Evolutionary conservation across 805 yeast species (phyloP).

Genomic region (Yamadazyma takamatsuzukensis): DNA sequence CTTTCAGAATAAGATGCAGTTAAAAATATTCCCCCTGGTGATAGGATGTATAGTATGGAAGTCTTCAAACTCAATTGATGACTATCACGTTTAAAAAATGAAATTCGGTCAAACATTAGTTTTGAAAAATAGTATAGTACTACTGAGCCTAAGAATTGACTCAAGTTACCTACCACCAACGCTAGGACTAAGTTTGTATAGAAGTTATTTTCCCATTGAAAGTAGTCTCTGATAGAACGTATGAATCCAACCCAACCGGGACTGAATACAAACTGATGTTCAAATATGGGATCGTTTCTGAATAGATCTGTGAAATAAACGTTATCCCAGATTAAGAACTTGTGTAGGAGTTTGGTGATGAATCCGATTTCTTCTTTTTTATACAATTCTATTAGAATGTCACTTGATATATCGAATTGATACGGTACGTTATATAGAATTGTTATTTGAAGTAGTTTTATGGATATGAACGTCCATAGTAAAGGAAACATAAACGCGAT

Average conservation of each 20-base stretch:
- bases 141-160: constrained; percentile 49
- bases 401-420: constrained; percentile 49
- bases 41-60: constrained; percentile 50
- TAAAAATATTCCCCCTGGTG: constrained; percentile 80
- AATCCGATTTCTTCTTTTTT: not conserved
- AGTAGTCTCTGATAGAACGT: constrained; percentile 11
- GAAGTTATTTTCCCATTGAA: constrained; percentile 21
- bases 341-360: constrained; percentile 34
- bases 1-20: constrained; percentile 77
- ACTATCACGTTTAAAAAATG: constrained; percentile 15
- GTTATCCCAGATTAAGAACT: constrained; percentile 78
- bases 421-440: constrained; percentile 38
- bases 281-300: constrained; percentile 51
- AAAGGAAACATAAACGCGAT: constrained; percentile 11
- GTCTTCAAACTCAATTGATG: constrained; percentile 20
- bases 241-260: constrained; percentile 68
- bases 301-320: constrained; percentile 69
- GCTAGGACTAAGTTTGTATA: constrained; percentile 47
- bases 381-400: constrained; percentile 24
- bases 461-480: constrained; percentile 17
- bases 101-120: constrained; percentile 18
- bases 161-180: constrained; percentile 45
- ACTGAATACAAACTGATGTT: constrained; percentile 89
- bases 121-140: constrained; percentile 49
- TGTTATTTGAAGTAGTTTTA: constrained; percentile 36